Evolutionary conservation across 1,139 yeast genomes (phyloP).

Genomic region (Pneumocystis canis): DNA sequence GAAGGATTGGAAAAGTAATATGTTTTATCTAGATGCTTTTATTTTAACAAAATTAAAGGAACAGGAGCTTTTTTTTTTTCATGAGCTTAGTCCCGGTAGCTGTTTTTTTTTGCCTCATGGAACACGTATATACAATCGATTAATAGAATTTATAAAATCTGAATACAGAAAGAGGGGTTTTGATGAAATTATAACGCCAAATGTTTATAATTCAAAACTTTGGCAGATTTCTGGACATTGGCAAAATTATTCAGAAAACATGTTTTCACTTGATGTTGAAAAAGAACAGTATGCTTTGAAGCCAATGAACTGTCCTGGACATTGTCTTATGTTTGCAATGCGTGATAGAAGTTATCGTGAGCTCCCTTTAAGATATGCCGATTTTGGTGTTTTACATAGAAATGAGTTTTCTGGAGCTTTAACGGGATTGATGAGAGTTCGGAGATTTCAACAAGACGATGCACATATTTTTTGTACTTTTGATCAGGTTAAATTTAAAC

Average conservation of each 20-base stretch:
- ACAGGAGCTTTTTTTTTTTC: conserved; percentile 88
- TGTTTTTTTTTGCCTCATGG: conserved; percentile 81
- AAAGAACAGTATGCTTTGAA: conserved; percentile 49
- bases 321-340: conserved; percentile 70
- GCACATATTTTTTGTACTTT: conserved; percentile 90
- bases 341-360: conserved; percentile 81
- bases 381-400: conserved; percentile 86
- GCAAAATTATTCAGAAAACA: conserved; percentile 87
- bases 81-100: conserved; percentile 94
- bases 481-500: conserved; percentile 47
- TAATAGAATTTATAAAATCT: conserved; percentile 66
- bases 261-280: conserved; percentile 39
- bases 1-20: conserved; percentile 61
- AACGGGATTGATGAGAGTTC: conserved; percentile 83
- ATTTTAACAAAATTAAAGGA: conserved; percentile 28
- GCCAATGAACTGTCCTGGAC: conserved; percentile 99
- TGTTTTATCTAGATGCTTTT: neutral
- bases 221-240: conserved; percentile 96
- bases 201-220: conserved; percentile 65
- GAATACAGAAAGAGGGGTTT: conserved; percentile 76
- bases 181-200: conserved; percentile 85
- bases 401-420: conserved; percentile 93
- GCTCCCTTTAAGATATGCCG: conserved; percentile 77
- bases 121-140: conserved; percentile 64
- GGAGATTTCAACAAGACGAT: conserved; percentile 97